Evolutionary conservation across 2,329 filamentous ascomycete species (phyloP).

Genomic region (Parafenestella ontariensis): DNA sequence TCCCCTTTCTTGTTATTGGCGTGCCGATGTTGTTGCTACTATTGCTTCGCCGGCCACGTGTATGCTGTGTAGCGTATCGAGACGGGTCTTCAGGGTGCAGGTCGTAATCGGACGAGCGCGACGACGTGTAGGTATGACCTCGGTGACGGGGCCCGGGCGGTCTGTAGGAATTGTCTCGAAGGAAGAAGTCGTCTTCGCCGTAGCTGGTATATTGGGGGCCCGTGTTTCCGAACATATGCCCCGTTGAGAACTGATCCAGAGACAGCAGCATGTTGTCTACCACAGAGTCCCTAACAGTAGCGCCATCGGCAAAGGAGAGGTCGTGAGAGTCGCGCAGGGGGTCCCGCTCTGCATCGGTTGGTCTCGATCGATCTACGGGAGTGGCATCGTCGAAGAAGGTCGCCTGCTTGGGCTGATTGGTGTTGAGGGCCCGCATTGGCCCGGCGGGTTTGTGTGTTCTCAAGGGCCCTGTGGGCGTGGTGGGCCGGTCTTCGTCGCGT

Average conservation of each 20-base stretch:
- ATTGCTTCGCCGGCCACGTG: constrained; percentile 73
- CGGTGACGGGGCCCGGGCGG: constrained; percentile 54
- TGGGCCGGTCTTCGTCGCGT: constrained; percentile 30
- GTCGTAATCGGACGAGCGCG: constrained; percentile 64
- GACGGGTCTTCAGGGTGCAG: constrained; percentile 47
- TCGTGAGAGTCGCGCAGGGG: constrained; percentile 74
- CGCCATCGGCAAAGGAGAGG: constrained; percentile 79
- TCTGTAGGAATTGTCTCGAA: constrained; percentile 42
- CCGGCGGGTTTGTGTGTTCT: constrained; percentile 28
- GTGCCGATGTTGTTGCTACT: constrained; percentile 73
- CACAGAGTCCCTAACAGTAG: constrained; percentile 76
- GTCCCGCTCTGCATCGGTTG: constrained; percentile 24
- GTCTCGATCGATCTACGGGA: constrained; percentile 36
- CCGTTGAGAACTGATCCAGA: constrained; percentile 70
- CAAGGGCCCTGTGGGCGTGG: constrained; percentile 40
- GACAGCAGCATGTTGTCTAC: constrained; percentile 96
- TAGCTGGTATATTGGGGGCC: constrained; percentile 47
- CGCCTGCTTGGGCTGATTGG: constrained; percentile 33
- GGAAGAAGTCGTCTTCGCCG: constrained; percentile 49
- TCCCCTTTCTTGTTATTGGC: constrained; percentile 37
- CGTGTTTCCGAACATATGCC: constrained; percentile 24
- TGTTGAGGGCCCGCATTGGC: constrained; percentile 42
- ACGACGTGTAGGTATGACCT: constrained; percentile 67
- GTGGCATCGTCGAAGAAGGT: constrained; percentile 49
- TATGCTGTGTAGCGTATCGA: constrained; percentile 51